Evolutionary conservation across 768 basidiomycete species (phyloP).

Genomic region (Serpula lacrymans): DNA sequence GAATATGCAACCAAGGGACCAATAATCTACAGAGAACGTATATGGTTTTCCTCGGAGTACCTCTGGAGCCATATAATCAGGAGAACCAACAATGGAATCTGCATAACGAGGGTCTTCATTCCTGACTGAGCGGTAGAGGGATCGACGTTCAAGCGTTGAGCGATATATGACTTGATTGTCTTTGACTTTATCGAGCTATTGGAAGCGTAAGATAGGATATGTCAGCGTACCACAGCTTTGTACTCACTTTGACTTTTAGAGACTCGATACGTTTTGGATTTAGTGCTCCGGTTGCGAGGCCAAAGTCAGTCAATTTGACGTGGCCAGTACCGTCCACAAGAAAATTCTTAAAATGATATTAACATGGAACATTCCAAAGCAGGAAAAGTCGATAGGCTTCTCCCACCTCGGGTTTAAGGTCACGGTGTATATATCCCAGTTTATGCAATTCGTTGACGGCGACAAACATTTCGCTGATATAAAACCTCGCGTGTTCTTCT

Average conservation of each 20-base stretch:
- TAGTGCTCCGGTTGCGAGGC: conserved; percentile 92
- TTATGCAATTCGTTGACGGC: conserved; percentile 93
- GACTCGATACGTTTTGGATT: conserved; percentile 95
- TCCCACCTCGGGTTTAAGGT: conserved; percentile 92
- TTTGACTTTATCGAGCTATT: conserved; percentile 92
- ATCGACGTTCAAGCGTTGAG: conserved; percentile 91
- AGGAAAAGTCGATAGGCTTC: too few relatives aligned
- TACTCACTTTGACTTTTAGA: conserved; percentile 79
- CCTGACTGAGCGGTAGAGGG: conserved; percentile 90
- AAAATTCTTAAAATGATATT: conserved; percentile 67
- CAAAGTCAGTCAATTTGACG: conserved; percentile 97
- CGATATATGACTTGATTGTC: conserved; percentile 87
- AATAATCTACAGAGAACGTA: conserved; percentile 94
- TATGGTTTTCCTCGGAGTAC: conserved; percentile 94
- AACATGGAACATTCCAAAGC: neutral
- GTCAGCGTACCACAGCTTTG: neutral
- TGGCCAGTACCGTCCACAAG: conserved; percentile 93
- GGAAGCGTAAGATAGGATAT: conserved; percentile 6
- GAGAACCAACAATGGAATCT: conserved; percentile 96
- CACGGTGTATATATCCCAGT: conserved; percentile 96
- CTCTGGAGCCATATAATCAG: conserved; percentile 98
- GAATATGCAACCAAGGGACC: conserved; percentile 97
- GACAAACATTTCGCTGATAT: conserved; percentile 97
- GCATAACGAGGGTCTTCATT: conserved; percentile 91
- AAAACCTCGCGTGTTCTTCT: conserved; percentile 95